Evolutionary conservation across 768 basidiomycete genomes (phyloP).

Genomic region (Suillus ampliporus): DNA sequence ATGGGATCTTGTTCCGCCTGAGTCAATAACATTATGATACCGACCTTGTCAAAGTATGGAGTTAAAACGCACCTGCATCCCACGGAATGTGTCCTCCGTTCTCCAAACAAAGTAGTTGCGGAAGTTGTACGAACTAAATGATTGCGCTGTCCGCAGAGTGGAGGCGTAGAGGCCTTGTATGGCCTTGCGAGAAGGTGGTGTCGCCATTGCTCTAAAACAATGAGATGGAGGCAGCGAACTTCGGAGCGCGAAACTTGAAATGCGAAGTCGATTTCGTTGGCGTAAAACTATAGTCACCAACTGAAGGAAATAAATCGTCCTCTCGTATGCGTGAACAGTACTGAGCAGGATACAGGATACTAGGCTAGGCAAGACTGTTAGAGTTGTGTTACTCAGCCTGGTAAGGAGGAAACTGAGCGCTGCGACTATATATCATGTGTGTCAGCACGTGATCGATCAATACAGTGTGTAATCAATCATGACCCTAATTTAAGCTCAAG

Average conservation of each 20-base stretch:
- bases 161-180: conserved; percentile 76
- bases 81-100: conserved; percentile 73
- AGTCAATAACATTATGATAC: conserved; percentile 5
- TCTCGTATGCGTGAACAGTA: no score
- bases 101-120: conserved; percentile 80
- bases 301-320: no score
- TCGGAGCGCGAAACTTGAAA: no score
- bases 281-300: not conserved
- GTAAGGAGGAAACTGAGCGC: no score
- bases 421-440: no score
- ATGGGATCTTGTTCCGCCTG: conserved; percentile 67
- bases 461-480: no score
- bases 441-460: no score
- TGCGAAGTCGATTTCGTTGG: not conserved
- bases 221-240: not conserved
- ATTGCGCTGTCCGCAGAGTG: conserved; percentile 74
- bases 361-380: no score
- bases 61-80: conserved; percentile 53
- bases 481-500: no score
- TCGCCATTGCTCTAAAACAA: conserved; percentile 38
- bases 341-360: no score
- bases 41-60: conserved; percentile 3
- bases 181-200: conserved; percentile 66
- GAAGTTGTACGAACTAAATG: conserved; percentile 97
- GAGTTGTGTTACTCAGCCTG: no score